Conservation (phyloP, 108 stramenopile species). For the Cyclotella sp. region DNA sequence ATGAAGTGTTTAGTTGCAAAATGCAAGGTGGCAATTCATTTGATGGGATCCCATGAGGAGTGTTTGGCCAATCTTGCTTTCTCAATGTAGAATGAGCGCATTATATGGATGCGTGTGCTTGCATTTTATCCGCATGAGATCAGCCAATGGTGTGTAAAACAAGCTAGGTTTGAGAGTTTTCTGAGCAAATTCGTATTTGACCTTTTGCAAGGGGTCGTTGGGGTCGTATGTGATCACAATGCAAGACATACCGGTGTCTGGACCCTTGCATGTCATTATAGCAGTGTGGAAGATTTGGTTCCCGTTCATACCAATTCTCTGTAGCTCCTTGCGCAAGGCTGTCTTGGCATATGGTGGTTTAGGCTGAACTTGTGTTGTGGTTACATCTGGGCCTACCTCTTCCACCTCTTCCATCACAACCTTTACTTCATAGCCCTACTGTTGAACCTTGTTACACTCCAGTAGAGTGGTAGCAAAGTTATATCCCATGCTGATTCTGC, state of each 20-base stretch:
- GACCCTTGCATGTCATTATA: neutral
- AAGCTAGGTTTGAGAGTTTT: too few relatives aligned
- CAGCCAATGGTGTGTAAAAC: neutral
- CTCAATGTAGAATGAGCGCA: neutral
- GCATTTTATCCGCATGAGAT: neutral
- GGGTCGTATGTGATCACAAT: neutral
- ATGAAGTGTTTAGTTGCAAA: neutral
- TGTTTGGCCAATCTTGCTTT: neutral
- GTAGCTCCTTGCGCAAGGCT: neutral
- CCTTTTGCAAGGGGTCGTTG: neutral
- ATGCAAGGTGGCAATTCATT: neutral
- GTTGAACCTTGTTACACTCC: neutral
- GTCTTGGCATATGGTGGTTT: neutral
- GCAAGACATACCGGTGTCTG: neutral
- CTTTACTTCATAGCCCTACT: neutral
- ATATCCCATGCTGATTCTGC: neutral
- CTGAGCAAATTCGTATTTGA: too few relatives aligned
- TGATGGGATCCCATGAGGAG: neutral
- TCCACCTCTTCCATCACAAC: neutral
- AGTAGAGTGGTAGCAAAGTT: neutral
- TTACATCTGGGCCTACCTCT: neutral
- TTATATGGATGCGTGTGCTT: neutral
- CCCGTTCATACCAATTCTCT: neutral
- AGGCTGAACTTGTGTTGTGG: neutral
- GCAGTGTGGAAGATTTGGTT: neutral